These are phyloP conservation scores for Symbiodinium pilosum DNA, from an alignment of 73 alveolate genomes.

Conservation along the genomic window DNA sequence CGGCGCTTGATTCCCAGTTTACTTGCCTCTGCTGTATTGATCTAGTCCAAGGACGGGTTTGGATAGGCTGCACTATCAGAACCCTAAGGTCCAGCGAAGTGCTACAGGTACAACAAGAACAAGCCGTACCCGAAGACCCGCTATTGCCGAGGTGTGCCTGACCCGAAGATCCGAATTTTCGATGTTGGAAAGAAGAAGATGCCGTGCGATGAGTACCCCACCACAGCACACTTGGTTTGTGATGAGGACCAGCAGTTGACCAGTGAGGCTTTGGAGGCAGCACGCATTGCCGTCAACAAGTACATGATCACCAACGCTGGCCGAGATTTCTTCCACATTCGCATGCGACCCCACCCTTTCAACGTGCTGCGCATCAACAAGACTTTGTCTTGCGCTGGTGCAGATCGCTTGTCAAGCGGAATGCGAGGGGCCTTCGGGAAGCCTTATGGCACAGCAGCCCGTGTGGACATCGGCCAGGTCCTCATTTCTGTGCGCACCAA, in stretches of 20 bases:
- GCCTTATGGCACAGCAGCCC: slow-evolving; percentile 96
- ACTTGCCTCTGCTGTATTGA: neutral
- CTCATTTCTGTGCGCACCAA: slow-evolving; percentile 95
- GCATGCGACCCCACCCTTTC: slow-evolving; percentile 95
- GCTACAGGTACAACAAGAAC: slow-evolving; percentile 98
- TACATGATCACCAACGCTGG: slow-evolving; percentile 97
- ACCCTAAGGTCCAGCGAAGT: slow-evolving; percentile 98
- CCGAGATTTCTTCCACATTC: slow-evolving; percentile 98
- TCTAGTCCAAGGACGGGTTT: too few species aligned
- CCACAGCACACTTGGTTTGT: slow-evolving; percentile 98
- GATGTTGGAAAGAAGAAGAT: slow-evolving; percentile 97
- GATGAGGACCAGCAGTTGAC: slow-evolving; percentile 99
- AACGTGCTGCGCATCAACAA: slow-evolving; percentile 94
- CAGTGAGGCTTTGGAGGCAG: slow-evolving; percentile 99
- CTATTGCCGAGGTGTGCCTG: slow-evolving; percentile 99
- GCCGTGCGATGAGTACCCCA: slow-evolving; percentile 94
- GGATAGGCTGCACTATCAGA: too few species aligned
- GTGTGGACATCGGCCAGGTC: slow-evolving; percentile 95
- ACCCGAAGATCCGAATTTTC: slow-evolving; percentile 98
- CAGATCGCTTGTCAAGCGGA: slow-evolving; percentile 96
- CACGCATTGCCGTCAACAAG: slow-evolving; percentile 99
- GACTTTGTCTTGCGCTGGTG: slow-evolving; percentile 93
- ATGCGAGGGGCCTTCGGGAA: slow-evolving; percentile 97
- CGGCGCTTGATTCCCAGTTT: neutral
- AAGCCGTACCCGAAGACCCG: slow-evolving; percentile 99